Percentiles rank a stretch among this genome's conserved stretches.
Conservation (phyloP, 257 asterid species). For the Gentiana straminea region DNA sequence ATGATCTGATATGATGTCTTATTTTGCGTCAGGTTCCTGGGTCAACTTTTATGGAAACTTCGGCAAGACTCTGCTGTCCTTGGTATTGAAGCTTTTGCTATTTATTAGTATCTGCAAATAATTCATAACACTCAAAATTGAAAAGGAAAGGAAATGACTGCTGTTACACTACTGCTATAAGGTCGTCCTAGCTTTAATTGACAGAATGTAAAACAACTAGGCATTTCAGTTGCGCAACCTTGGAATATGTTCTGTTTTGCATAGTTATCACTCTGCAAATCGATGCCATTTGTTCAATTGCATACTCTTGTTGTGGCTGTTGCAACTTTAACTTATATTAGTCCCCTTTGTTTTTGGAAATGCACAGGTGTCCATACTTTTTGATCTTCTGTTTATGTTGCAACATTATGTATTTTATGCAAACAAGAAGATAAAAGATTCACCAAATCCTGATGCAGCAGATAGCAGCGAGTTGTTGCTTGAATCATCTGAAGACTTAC, state of each 20-base stretch:
- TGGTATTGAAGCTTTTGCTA: constrained; percentile 36
- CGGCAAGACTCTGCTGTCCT: constrained; percentile 81
- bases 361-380: constrained; percentile 63
- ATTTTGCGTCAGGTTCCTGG: constrained; percentile 50
- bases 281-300: too few species aligned
- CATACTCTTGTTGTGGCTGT: too few species aligned
- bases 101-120: neutral
- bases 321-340: too few species aligned
- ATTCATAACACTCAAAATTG: too few species aligned
- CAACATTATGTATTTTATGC: constrained; percentile 76
- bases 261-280: too few species aligned
- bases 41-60: constrained; percentile 85
- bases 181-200: too few species aligned
- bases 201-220: too few species aligned
- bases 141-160: too few species aligned
- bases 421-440: constrained; percentile 13
- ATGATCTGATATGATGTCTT: too few species aligned
- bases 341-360: neutral
- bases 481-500: constrained; percentile 24
- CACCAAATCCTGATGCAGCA: constrained; percentile 28
- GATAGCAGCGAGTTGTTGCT: constrained; percentile 43
- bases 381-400: constrained; percentile 73
- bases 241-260: too few species aligned
- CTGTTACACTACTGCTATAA: too few species aligned
- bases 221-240: too few species aligned